Percentiles rank a stretch among this genome's conserved stretches.
Evolutionary conservation across 495 filamentous ascomycete genomes (phyloP).

Genomic region (Penicillium odoratum): DNA sequence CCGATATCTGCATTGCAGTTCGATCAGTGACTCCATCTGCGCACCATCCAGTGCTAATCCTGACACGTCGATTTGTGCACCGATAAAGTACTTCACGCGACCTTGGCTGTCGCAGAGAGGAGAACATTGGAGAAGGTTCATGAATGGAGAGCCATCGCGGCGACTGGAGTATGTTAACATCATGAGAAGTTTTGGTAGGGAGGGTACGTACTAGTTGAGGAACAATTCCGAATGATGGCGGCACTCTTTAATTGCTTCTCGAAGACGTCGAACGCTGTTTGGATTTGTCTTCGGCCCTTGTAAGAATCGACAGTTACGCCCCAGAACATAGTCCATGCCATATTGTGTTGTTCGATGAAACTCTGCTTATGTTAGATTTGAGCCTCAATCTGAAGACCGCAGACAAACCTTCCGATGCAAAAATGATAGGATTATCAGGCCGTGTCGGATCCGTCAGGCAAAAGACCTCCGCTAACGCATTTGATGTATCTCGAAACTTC

Average conservation of each 20-base stretch:
- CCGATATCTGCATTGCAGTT: slow-evolving; percentile 34
- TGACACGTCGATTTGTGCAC: slow-evolving; percentile 61
- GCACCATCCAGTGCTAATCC: slow-evolving; percentile 56
- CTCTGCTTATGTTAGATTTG: slow-evolving; percentile 4
- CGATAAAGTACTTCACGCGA: slow-evolving; percentile 61
- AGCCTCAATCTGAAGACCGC: background rate
- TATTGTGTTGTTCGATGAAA: slow-evolving; percentile 56
- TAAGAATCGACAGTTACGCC: slow-evolving; percentile 62
- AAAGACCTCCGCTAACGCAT: slow-evolving; percentile 74
- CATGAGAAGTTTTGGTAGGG: background rate
- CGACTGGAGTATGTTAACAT: slow-evolving; percentile 36
- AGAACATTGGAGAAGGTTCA: slow-evolving; percentile 64
- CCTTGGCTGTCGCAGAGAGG: slow-evolving; percentile 62
- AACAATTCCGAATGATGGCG: slow-evolving; percentile 66
- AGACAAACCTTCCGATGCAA: slow-evolving; percentile 69
- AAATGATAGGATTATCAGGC: slow-evolving; percentile 74
- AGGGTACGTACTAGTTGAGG: slow-evolving; percentile 60
- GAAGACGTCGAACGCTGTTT: slow-evolving; percentile 53
- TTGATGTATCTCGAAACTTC: slow-evolving; percentile 56
- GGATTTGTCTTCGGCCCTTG: slow-evolving; percentile 57
- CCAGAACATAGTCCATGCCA: slow-evolving; percentile 56
- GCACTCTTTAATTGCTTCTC: slow-evolving; percentile 54
- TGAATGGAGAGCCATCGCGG: slow-evolving; percentile 62
- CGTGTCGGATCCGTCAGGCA: slow-evolving; percentile 74
- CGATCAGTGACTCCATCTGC: slow-evolving; percentile 57